Evolutionary conservation across 768 basidiomycete genomes (phyloP), one percentile per base, ranked within the genome.

Genomic region (Lactarius sp.): DNA sequence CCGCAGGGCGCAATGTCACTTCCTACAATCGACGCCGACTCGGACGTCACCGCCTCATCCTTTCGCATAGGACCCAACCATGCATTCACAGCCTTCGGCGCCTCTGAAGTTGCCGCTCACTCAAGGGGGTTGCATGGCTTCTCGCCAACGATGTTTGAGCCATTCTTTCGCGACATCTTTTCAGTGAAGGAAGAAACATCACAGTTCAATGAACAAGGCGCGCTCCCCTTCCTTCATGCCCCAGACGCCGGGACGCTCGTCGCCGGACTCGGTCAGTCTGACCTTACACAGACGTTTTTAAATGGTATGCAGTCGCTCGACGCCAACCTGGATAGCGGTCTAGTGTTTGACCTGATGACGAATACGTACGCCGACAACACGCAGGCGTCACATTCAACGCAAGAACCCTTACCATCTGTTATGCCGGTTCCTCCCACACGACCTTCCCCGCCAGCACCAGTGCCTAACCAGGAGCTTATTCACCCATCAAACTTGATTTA

Each of bases 61-160:
- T 64, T 60, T 46, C 52, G 33, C 5, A 18, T 59, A 4, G 47
- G 37, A 31, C 55, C n/a, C 3, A 52, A 59, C 20, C 59, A 62
- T 14, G 66, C 66, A 9, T 66, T 54, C 31, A 42, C 58, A 31
- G 34, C 60, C 34, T 61, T 59, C 7, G 53, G 56, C 49, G 56
- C 56, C 27, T 67, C 68, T 27, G 67, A 62, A 13, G 20, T 51
- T 37, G 58, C 54, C 46, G 60, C 57, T 36, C 61, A 53, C 61
- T 64, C 59, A 46, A 62, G 50, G 47, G 59, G 9, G 33, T 53
- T 60, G 56, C 59, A 49, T 16, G 67, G 59, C 6, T 71, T 72
- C 65, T 71, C 70, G 0, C 66, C 62, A 33, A 66, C 70, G n/a
- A 69, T 74, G 68, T 73, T 75, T 60, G 70, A 74, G 60, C 69